Evolutionary conservation across 345 rosid species (phyloP).

Genomic region (Atalantia buxifolia): DNA sequence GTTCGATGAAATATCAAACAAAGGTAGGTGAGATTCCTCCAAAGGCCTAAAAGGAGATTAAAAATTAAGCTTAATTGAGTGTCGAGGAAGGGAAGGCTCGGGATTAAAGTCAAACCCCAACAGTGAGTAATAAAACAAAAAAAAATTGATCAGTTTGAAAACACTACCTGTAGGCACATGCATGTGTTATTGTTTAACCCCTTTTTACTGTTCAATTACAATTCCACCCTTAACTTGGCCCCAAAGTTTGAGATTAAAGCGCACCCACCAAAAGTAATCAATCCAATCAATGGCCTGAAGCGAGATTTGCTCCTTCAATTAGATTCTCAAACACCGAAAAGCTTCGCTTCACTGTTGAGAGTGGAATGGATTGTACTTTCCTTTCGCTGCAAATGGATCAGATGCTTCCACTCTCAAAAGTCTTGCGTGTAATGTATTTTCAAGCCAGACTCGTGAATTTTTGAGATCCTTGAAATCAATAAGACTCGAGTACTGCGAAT

Average conservation of each 20-base stretch:
- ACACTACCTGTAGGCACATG: neutral
- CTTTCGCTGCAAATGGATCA: neutral
- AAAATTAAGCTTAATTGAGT: neutral
- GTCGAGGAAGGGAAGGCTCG: neutral
- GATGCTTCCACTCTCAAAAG: neutral
- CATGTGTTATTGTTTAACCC: neutral
- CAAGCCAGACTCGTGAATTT: neutral
- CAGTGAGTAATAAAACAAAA: neutral
- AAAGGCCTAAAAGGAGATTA: neutral
- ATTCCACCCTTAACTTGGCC: slow-evolving; percentile 5
- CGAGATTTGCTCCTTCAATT: neutral
- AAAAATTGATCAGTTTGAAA: too few relatives aligned
- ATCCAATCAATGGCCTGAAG: neutral
- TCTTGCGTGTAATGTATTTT: neutral
- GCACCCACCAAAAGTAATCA: neutral
- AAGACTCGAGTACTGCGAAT: too few relatives aligned
- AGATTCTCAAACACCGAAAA: neutral
- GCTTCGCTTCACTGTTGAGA: neutral
- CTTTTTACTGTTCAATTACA: neutral
- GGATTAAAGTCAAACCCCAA: neutral
- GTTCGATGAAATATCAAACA: too few relatives aligned
- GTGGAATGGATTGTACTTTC: neutral
- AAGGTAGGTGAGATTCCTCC: neutral
- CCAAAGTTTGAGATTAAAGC: neutral
- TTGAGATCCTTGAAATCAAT: neutral